A percentile compares a stretch with the other conserved stretches of the same genome.
Conservation (phyloP, 768 basidiomycete species). For the Cantharellus anzutake region DNA sequence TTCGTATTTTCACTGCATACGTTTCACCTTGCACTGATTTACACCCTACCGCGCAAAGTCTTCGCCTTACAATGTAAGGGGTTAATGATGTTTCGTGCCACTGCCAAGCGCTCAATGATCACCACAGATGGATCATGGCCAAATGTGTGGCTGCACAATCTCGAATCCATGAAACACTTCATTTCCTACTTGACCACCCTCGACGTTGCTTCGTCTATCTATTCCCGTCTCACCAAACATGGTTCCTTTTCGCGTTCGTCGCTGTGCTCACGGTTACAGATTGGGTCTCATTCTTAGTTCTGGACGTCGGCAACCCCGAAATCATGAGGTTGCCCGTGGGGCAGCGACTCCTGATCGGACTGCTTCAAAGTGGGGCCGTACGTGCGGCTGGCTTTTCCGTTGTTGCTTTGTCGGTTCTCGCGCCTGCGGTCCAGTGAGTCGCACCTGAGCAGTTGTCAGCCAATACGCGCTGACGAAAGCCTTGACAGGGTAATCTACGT, state of each 20-base stretch:
- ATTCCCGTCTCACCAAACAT: constrained; percentile 86
- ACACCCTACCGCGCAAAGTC: constrained; percentile 21
- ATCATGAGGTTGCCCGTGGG: constrained; percentile 53
- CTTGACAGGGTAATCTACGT: constrained; percentile 54
- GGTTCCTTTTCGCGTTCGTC: constrained; percentile 64
- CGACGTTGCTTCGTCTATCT: constrained; percentile 77
- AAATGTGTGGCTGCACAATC: constrained; percentile 42
- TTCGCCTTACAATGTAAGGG: constrained; percentile 67
- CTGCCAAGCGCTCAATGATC: background rate
- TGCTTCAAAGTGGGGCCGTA: constrained; percentile 51
- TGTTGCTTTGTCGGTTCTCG: constrained; percentile 51
- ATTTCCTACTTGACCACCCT: constrained; percentile 88
- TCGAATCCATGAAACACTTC: constrained; percentile 54
- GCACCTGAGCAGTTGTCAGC: constrained; percentile 2
- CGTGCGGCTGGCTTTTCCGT: constrained; percentile 71
- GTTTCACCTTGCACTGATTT: background rate
- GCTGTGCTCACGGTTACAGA: constrained; percentile 53
- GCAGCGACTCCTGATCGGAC: constrained; percentile 47
- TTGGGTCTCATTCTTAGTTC: constrained; percentile 76
- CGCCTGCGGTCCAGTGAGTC: constrained; percentile 73
- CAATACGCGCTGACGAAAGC: background rate
- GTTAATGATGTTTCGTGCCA: background rate
- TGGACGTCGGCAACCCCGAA: constrained; percentile 64
- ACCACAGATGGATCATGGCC: constrained; percentile 47
- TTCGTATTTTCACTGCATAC: constrained; percentile 24